Evolutionary conservation across 148 eudicot species (phyloP), one percentile per base, ranked within the genome.

Genomic region (Camellia granthamiana): DNA sequence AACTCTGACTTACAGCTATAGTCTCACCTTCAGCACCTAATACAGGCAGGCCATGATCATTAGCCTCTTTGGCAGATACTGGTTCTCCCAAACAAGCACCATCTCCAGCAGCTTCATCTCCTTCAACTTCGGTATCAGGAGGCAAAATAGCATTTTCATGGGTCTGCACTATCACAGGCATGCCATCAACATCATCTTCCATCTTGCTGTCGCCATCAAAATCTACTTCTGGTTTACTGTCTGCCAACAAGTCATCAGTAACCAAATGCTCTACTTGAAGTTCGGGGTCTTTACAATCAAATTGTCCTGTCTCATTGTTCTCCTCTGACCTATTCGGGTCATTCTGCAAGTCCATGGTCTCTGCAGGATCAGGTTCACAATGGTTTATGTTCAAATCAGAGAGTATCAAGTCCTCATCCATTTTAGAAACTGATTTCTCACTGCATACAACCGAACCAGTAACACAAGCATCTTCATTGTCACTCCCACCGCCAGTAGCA

Each of bases 391-490:
- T 88, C n/a, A 19, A 18, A 44, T 80, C 84, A 74, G 83, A 77
- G 61, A 77, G 74, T 13, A 79, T 70, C 76, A 84, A 81, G 78
- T 90, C 92, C 71, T 88, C 93, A 16, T 88, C 93, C 54, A 81
- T 81, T 84, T 85, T 86, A 47, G 80, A 81, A 46, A 83, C 84
- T 23, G 91, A 88, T 80, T 89, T 88, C 52, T 87, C 96, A 70
- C 88, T 84, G 74, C 90, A 87, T 13, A 81, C 80, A 74, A 78
- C 87, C 9, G 93, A 85, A 52, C 82, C 88, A 66, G 86, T 78
- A 78, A 85, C 81, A 84, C 92, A 88, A 78, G 87, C 92, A 85
- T 89, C 94, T 75, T 91, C 92, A 55, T 83, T 65, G 66, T 91
- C 95, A 81, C 91, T 86, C 56, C 86, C 92, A 80, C 89, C 86